Evolutionary conservation across 2,329 filamentous ascomycete species (phyloP), one percentile per base, ranked within the genome.

Genomic region (Neoarthrinium moseri): DNA sequence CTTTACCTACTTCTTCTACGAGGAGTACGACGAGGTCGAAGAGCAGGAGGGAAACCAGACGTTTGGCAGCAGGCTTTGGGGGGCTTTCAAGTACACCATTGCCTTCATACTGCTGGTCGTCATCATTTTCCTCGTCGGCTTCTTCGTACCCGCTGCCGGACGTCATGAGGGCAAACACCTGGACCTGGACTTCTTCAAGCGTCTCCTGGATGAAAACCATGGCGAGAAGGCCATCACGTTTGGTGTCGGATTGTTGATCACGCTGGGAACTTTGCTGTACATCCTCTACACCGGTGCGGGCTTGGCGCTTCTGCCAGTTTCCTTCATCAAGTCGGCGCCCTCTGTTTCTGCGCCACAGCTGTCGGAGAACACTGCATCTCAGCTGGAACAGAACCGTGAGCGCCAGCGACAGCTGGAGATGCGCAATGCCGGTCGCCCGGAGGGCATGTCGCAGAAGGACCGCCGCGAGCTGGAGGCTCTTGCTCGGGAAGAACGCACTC

Each of bases 1-100:
- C 0, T 99, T 99, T 63, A 87, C 91, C 38, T 99, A 99, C 72
- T 99, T 99, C 66, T 96, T 87, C 83, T 94, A 95, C 61, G 94
- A 99, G 66, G 94, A 97, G 67, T 95, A 95, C 55, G 92, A 96
- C 59, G 91, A 96, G 69, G 85, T 92, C 17, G 91, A 91, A 50
- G 79, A 86, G 26, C 89, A 95, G 58, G 81, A 89, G 50, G 88
- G 89, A 24, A 83, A 81, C 23, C 85, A 91, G 63, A 86, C 87
- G 2, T 67, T 86, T 48, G 77, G 75, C 6, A 80, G 83, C 59
- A 81, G 90, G 45, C 78, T 97, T 49, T 86, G 84, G 79, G 84
- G 84, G n/a, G 90, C 94, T 4, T 73, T 89, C 63, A 96, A 95
- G 69, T 97, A 96, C 70, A 96, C 94, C 1, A 70, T 91, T 40